Conservation (phyloP, 129 eudicot species). For the carrot (Daucus carota) region DNA sequence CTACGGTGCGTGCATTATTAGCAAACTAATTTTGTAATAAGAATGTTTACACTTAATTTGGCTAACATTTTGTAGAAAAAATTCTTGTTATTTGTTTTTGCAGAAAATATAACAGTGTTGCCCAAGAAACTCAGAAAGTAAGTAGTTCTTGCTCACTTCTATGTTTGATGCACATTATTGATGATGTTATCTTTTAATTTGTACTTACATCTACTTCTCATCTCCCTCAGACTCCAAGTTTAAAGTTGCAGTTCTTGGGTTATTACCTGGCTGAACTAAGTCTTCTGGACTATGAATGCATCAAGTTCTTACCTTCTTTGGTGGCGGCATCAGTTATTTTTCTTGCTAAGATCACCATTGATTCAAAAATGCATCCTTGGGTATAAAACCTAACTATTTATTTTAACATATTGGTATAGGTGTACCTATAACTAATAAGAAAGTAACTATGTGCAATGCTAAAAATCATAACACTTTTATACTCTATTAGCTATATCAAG, state of each 20-base stretch:
- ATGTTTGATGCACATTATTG: background rate
- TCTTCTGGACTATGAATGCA: slow-evolving; percentile 62
- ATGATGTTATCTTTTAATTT: background rate
- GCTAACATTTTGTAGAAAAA: background rate
- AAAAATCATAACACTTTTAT: background rate
- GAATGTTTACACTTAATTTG: background rate
- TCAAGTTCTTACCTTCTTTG: slow-evolving; percentile 69
- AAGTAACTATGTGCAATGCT: background rate
- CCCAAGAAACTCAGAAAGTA: slow-evolving; percentile 3
- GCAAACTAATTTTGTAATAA: background rate
- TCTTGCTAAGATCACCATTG: slow-evolving; percentile 55
- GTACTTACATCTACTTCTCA: slow-evolving; percentile 16
- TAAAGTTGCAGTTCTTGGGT: slow-evolving; percentile 54
- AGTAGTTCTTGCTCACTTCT: background rate
- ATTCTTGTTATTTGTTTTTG: background rate
- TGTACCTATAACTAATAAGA: background rate
- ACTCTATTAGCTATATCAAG: no score
- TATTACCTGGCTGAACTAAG: slow-evolving; percentile 79
- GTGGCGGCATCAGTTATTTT: slow-evolving; percentile 73
- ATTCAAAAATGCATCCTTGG: slow-evolving; percentile 67
- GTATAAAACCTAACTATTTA: slow-evolving; percentile 24
- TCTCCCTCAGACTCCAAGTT: slow-evolving; percentile 36
- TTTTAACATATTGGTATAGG: background rate
- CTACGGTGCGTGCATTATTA: slow-evolving; percentile 29
- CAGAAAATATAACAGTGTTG: background rate